Conservation (phyloP, 2,329 filamentous ascomycete genomes). For the Alternaria triticimaculans region DNA sequence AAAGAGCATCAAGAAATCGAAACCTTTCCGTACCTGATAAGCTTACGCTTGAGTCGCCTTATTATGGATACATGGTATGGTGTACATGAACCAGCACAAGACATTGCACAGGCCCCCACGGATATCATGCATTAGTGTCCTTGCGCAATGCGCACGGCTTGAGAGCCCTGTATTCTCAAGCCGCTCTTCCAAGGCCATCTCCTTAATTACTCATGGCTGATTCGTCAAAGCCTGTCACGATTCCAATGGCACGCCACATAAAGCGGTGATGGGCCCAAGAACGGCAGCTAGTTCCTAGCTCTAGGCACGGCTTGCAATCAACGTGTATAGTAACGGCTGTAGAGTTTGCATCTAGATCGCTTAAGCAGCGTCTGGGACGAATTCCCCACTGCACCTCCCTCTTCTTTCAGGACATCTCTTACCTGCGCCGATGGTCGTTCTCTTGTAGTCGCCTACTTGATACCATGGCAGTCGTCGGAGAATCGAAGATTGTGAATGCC, state of each 20-base stretch:
- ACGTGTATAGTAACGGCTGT: neutral
- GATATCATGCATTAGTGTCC: neutral
- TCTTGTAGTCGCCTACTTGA: neutral
- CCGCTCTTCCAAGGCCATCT: neutral
- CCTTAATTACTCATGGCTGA: neutral
- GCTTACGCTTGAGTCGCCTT: neutral
- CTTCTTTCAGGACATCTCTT: neutral
- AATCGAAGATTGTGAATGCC: conserved; percentile 8
- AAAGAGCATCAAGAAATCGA: neutral
- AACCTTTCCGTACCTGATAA: neutral
- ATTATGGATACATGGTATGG: neutral
- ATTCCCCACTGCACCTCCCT: neutral
- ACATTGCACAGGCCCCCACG: neutral
- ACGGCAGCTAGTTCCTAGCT: neutral
- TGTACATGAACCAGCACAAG: too few relatives aligned
- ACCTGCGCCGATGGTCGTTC: neutral
- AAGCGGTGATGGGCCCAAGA: neutral
- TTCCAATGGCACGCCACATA: neutral
- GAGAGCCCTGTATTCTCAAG: neutral
- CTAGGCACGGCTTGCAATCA: neutral
- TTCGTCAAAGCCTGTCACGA: neutral
- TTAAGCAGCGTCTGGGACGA: neutral
- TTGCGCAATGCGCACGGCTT: neutral
- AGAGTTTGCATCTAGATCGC: neutral
- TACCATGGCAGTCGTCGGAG: conserved; percentile 7